Conservation (phyloP, 768 basidiomycete species). For the Tulasnella sp. region DNA sequence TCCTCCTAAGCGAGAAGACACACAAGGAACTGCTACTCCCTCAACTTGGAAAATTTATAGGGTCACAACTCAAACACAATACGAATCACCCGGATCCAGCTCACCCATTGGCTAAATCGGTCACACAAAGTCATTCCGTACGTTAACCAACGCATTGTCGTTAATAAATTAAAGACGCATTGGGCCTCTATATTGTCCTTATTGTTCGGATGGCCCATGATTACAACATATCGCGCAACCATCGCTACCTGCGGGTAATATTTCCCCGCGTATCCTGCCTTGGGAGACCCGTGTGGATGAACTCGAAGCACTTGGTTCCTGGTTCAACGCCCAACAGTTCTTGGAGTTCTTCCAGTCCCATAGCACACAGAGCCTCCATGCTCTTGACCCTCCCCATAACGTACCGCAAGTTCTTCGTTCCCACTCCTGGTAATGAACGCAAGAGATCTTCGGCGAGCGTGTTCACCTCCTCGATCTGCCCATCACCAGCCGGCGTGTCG, state of each 20-base stretch:
- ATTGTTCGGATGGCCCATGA: neutral
- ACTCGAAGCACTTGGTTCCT: constrained; percentile 67
- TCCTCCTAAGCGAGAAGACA: no score
- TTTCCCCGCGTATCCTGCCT: no score
- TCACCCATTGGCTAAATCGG: no score
- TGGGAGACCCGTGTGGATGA: constrained; percentile 65
- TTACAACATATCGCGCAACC: neutral
- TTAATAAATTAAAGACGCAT: neutral
- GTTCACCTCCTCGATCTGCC: constrained; percentile 29
- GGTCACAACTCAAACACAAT: no score
- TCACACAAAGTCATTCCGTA: no score
- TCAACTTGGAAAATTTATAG: no score
- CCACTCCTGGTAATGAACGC: constrained; percentile 71
- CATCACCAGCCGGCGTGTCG: constrained; percentile 55
- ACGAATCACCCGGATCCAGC: no score
- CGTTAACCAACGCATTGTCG: no score
- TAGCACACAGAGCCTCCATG: constrained; percentile 59
- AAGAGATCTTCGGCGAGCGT: constrained; percentile 64
- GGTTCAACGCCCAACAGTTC: constrained; percentile 68
- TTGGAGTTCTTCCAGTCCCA: constrained; percentile 50
- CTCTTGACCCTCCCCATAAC: constrained; percentile 72
- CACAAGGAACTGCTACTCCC: no score
- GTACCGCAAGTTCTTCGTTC: constrained; percentile 69
- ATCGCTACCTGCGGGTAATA: no score
- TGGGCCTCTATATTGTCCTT: neutral